Evolutionary conservation across 202 grass and related monocot species (phyloP).

Genomic region (Dendrocalamus latiflorus): DNA sequence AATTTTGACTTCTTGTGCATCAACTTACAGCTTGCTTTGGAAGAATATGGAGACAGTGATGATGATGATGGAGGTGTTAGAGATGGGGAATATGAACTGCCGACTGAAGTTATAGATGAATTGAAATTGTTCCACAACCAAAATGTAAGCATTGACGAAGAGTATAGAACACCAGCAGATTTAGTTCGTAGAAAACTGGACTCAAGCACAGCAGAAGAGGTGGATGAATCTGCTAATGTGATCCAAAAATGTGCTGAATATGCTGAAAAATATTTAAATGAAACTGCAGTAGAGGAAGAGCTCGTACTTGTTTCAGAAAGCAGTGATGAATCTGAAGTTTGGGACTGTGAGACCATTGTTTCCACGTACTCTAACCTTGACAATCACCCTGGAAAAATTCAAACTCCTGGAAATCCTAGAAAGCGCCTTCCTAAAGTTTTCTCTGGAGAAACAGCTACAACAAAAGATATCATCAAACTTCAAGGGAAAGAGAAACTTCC

Average conservation of each 20-base stretch:
- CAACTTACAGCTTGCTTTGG: conserved; percentile 55
- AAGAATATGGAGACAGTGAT: conserved; percentile 75
- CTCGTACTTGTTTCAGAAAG: conserved; percentile 65
- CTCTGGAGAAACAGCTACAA: conserved; percentile 50
- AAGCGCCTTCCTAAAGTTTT: conserved; percentile 59
- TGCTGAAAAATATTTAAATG: conserved; percentile 78
- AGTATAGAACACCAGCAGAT: conserved; percentile 62
- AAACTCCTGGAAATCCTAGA: conserved; percentile 53
- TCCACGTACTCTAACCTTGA: conserved; percentile 88
- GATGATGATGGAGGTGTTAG: conserved; percentile 36
- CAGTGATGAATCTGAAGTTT: conserved; percentile 86
- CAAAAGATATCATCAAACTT: conserved; percentile 74
- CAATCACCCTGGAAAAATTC: conserved; percentile 87
- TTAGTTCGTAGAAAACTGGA: conserved; percentile 53
- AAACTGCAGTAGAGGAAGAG: conserved; percentile 52
- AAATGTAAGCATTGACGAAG: conserved; percentile 44
- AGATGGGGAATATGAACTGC: conserved; percentile 45
- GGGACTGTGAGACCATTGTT: conserved; percentile 95
- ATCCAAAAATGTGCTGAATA: conserved; percentile 73
- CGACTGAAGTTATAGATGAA: conserved; percentile 52
- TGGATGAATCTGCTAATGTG: conserved; percentile 62
- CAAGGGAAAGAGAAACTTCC: conserved; percentile 92
- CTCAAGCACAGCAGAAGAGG: conserved; percentile 28
- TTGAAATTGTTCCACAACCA: conserved; percentile 69
- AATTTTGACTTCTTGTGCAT: neutral